Conservation (phyloP, 345 rosid species). For the Corchorus capsularis region DNA sequence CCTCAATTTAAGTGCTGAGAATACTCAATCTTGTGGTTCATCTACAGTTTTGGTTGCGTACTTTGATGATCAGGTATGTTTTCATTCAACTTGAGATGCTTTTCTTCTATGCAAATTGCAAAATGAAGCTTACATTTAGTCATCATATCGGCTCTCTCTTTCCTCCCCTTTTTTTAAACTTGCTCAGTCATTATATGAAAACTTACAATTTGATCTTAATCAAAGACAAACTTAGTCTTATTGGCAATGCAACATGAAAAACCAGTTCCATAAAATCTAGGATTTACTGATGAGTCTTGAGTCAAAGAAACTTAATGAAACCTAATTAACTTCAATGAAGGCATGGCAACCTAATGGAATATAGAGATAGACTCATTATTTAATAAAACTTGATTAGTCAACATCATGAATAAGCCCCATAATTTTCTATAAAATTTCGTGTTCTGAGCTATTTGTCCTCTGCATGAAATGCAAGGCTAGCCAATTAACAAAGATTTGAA, state of each 20-base stretch:
- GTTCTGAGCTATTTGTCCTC: background rate
- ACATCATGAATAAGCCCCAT: background rate
- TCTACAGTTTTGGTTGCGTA: slow-evolving; percentile 71
- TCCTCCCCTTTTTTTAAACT: background rate
- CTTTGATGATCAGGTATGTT: slow-evolving; percentile 59
- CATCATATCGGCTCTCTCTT: background rate
- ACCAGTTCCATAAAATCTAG: background rate
- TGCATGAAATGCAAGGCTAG: background rate
- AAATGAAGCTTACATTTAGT: background rate
- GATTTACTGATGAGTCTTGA: background rate
- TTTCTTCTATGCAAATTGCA: background rate
- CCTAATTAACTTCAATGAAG: background rate
- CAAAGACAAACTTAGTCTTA: background rate
- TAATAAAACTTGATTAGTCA: background rate
- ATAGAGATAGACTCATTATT: background rate
- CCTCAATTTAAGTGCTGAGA: slow-evolving; percentile 50
- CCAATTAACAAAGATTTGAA: background rate
- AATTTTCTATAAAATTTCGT: background rate
- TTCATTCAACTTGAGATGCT: background rate
- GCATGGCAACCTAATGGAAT: background rate
- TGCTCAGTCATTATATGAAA: background rate
- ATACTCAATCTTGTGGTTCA: slow-evolving; percentile 54
- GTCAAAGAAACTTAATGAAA: background rate
- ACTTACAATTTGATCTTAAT: background rate
- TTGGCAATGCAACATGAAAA: background rate